Evolutionary conservation across 345 rosid species (phyloP).

Genomic region (Abelmoschus esculentus): DNA sequence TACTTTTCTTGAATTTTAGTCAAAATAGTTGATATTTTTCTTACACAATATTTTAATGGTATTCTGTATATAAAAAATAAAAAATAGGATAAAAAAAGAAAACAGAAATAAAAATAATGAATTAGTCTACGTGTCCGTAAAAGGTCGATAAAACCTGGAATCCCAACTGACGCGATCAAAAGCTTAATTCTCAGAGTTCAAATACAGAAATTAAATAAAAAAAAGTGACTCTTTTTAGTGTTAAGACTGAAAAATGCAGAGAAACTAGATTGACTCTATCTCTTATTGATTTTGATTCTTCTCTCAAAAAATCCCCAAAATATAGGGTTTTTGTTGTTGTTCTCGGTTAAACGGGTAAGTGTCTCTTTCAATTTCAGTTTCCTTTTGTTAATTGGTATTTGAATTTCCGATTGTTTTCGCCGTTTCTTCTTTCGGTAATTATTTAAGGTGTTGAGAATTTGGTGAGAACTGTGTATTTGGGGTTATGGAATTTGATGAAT

Average conservation of each 20-base stretch:
- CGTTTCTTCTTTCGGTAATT: not conserved
- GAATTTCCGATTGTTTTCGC: slow-evolving; percentile 2
- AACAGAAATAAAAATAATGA: too few species aligned
- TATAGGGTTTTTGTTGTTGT: slow-evolving; percentile 30
- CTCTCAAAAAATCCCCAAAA: slow-evolving; percentile 17
- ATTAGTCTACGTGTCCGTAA: too few species aligned
- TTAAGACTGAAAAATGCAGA: slow-evolving; percentile 8
- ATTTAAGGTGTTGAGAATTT: slow-evolving; percentile 6
- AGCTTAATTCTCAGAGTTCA: too few species aligned
- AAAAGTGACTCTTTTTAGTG: not conserved
- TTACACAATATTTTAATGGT: too few species aligned
- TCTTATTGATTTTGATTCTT: not conserved
- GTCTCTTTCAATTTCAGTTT: slow-evolving; percentile 3
- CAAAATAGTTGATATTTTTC: too few species aligned
- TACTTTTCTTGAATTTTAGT: too few species aligned
- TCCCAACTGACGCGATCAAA: too few species aligned
- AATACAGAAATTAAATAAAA: too few species aligned
- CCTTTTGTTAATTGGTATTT: slow-evolving; percentile 9
- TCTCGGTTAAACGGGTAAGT: slow-evolving; percentile 24
- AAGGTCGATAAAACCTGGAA: too few species aligned
- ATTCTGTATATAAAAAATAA: too few species aligned
- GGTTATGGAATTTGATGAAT: not conserved
- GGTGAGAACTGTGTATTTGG: not conserved
- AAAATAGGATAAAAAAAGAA: too few species aligned
- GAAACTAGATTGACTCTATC: slow-evolving; percentile 10